These are phyloP conservation scores for Abortiporus biennis DNA, from an alignment of 1,284 basidiomycete species.

Conservation along the genomic window DNA sequence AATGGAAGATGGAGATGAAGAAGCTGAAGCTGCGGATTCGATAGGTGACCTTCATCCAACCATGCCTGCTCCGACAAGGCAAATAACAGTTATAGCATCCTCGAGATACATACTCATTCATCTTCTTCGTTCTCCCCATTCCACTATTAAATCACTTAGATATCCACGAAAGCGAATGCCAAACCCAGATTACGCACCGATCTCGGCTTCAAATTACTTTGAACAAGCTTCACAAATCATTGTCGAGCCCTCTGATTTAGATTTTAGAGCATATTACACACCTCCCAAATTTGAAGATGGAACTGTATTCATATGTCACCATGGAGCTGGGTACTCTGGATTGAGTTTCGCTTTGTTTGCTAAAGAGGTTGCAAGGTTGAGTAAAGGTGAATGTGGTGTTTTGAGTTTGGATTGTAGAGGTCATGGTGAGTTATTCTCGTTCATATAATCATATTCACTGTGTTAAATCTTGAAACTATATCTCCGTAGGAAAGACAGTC, in stretches of 20 bases:
- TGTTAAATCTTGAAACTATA: background rate
- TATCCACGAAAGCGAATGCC: conserved; percentile 26
- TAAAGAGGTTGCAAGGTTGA: conserved; percentile 60
- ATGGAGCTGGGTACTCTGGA: conserved; percentile 90
- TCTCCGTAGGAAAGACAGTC: conserved; percentile 21
- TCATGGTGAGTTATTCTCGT: conserved; percentile 63
- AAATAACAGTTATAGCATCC: conserved; percentile 25
- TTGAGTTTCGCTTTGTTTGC: conserved; percentile 89
- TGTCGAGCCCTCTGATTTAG: conserved; percentile 54
- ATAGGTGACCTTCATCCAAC: conserved; percentile 55
- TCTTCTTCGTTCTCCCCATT: conserved; percentile 3
- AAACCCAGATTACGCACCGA: conserved; percentile 59
- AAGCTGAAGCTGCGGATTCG: conserved; percentile 56
- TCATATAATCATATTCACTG: background rate
- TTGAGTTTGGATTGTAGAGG: conserved; percentile 81
- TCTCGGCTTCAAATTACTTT: conserved; percentile 75
- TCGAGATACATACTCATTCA: background rate
- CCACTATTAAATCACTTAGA: conserved; percentile 1
- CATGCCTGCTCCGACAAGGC: conserved; percentile 53
- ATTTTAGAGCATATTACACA: conserved; percentile 77
- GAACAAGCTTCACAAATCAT: conserved; percentile 69
- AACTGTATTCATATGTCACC: conserved; percentile 84
- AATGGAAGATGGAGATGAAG: conserved; percentile 55
- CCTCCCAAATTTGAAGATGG: conserved; percentile 42
- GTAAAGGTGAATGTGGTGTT: conserved; percentile 76